Base-by-base conservation (phyloP, 345 rosid genomes). In the Cardamine chenopodiifolia region DNA sequence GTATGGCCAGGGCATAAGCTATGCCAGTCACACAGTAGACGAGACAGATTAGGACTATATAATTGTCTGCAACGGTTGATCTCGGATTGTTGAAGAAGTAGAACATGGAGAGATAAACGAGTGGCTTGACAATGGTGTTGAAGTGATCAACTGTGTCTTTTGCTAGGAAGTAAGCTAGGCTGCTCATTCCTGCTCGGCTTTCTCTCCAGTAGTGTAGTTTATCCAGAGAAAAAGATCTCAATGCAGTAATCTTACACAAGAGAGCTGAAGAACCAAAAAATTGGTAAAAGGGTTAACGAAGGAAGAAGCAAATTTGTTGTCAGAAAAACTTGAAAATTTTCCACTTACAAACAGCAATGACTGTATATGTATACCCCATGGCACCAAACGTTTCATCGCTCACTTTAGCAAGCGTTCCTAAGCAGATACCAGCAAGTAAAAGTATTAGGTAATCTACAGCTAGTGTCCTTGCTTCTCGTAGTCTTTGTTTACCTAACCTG, bases 51-150 rank as follows among this genome's bases (percentile, higher is more conserved):
- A 96, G 63, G 79, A 96, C 98, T 6, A 85, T 8, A 62, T 96
- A 96, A 55, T 96, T 92, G 77, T 90, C 99, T 0, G 60, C 35
- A 3, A 92, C 85, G 26, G 88, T 76, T 64, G 99, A 92, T 81
- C 97, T 81, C 8, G 97, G 99, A 72, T 88, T 92, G 88, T 92
- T 96, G 93, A 90, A 96, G 89, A 87, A 96, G 86, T 92, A 96
- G 82, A 92, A 90, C 99, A 96, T 96, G 11, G 99, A 92, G 58
- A 92, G 86, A 75, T 88, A 90, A 72, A 92, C 96, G 9, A 92
- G 80, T 8, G 99, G 99, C 80, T 86, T 96, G 81, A 96, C 81
- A 39, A 90, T 34, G 59, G 91, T 90, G 72, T 89, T 96, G 88
- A 96, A 90, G 71, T 87, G 95, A 79, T 96, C 99, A 11, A 89